Evolutionary conservation across 768 basidiomycete species (phyloP), one percentile per base, ranked within the genome.

Genomic region (Collybiopsis confluens): DNA sequence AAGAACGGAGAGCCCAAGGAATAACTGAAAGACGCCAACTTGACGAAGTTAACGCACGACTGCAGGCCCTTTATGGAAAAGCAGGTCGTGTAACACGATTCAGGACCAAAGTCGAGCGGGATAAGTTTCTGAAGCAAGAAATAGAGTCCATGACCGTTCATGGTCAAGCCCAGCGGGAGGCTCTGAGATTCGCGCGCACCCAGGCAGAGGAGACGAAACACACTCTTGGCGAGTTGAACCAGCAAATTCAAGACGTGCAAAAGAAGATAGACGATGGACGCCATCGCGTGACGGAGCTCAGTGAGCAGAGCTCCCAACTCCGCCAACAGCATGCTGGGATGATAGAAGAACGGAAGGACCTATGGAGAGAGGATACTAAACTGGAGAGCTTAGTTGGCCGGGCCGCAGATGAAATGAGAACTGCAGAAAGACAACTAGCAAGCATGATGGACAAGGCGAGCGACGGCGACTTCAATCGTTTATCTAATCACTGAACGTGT

Each of bases 381-480:
- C 70, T 97, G 40, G 84, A 88, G 58, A 86, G 86, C 54, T 75
- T 87, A 15, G 83, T 92, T 2, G 78, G 77, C 30, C 81, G 91
- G 50, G 92, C 91, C 2, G 76, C 76, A 11, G 88, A 92, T 54
- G 90, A 98, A 66, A 72, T 96, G 60, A 80, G 88, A 62, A 79
- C 78, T 1, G 85, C 91, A 0, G 93, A 98, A 69, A 75, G 94
- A 51, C 72, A 70, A 11, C 71, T 98, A 28, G 84, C 88, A 4
- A 78, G 86, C 15, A 97, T 96, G 86, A 96, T 98, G 92, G 97
- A 99, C 68, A 93, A 94, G 76, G 94, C 92, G 45, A 74, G 61
- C 54, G 52, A 28, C 21, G 30, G 35, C 43, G 10, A 6, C n/a
- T 16, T 26, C 38, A 35, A n/a, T 37, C 53, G 6, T 20, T 24